Evolutionary conservation across 768 basidiomycete genomes (phyloP), one percentile per base, ranked within the genome.

Genomic region (Lyophyllum atratum): DNA sequence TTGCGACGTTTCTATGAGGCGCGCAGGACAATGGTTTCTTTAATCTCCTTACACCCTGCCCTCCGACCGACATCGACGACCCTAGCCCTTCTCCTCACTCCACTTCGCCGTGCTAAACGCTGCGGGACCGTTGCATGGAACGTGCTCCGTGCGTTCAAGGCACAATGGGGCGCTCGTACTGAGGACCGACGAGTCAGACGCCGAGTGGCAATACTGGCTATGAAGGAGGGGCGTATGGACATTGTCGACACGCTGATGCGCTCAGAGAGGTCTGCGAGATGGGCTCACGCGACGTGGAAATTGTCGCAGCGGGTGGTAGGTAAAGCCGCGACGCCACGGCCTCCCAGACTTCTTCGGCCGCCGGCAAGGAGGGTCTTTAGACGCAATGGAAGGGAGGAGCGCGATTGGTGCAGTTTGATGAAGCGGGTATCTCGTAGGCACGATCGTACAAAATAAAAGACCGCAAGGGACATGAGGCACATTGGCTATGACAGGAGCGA

Each of bases 221-320:
- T 87, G 53, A 88, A 86, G 68, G 83, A 91, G 72, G 82, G 86
- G 15, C 80, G 85, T 44, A 69, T 74, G 59, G 84, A 84, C 63
- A 80, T 88, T 55, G 72, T 74, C 17, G 52, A 72, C 56, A 65
- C 64, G 58, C 65, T 76, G 55, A 54, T 71, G 29, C 44, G 54
- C 9, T 54, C 59, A 25, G 68, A 71, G 37, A 47, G 46, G 43
- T 9, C n/a, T 7, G 43, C 31, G 17, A 37, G 59, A 28, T 45
- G 62, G 63, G 33, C 37, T 15, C 40, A 55, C 33, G 40, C 54
- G 49, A 54, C 19, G 37, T 70, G 68, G 68, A 56, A 51, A 31
- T 28, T 57, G 48, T 64, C 65, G 54, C 54, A 55, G 53, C 31
- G 49, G n/a, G 54, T 65, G 14, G 28, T 64, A 10, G 66, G 64